Conservation (phyloP, 176 grass and related monocot species). For the Oryza punctata region DNA sequence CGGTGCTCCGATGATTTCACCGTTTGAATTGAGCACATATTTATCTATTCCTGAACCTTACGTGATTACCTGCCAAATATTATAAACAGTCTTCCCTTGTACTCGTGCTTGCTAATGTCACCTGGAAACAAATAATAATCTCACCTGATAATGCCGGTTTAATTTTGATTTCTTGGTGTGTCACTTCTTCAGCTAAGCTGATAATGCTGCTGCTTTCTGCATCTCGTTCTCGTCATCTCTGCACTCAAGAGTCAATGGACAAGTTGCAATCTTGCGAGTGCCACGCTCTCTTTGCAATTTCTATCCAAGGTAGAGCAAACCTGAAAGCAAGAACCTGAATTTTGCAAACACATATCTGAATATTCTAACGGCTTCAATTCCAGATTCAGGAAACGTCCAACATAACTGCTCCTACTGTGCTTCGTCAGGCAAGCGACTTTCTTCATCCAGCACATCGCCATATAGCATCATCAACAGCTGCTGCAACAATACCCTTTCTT, state of each 20-base stretch:
- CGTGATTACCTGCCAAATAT: constrained; percentile 19
- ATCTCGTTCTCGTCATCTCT: constrained; percentile 5
- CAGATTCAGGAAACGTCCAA: constrained; percentile 12
- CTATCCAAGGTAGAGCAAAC: not conserved
- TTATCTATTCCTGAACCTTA: not conserved
- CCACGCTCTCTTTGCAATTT: not conserved
- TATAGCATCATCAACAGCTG: constrained; percentile 5
- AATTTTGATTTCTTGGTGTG: not conserved
- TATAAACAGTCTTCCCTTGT: not conserved
- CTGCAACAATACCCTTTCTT: not conserved
- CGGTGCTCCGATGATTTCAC: not conserved
- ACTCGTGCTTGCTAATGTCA: constrained; percentile 1
- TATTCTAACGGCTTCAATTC: not conserved
- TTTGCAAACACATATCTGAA: not conserved
- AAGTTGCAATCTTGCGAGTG: not conserved
- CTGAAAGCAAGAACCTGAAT: not conserved
- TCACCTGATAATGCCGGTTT: constrained; percentile 4
- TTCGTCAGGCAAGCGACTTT: constrained; percentile 17
- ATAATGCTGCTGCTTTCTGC: not conserved
- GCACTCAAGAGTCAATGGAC: constrained; percentile 2
- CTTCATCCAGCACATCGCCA: not conserved
- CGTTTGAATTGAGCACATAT: not conserved
- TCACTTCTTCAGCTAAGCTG: not conserved
- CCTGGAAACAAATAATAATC: constrained; percentile 14
- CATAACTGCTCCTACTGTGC: not conserved